Percentiles rank a stretch among this genome's conserved stretches.
These are phyloP conservation scores for Globisporangium spiculum DNA, from an alignment of 352 stramenopile species.

Conservation along the genomic window DNA sequence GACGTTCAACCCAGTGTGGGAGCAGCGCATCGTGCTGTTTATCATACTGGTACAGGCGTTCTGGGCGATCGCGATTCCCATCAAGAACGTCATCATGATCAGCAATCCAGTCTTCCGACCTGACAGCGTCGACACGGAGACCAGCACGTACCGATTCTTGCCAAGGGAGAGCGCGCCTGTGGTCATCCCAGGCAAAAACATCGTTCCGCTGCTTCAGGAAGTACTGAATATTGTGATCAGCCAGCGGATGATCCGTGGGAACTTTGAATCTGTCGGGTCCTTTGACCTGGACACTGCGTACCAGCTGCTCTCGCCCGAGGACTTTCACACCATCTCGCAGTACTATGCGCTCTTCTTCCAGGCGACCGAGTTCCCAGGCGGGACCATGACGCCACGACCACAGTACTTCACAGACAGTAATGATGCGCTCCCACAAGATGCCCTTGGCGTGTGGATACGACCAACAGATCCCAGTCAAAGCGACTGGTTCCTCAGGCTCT, in stretches of 20 bases:
- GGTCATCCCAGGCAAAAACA: slow-evolving; percentile 14
- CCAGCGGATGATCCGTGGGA: slow-evolving; percentile 21
- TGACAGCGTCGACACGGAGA: slow-evolving; percentile 22
- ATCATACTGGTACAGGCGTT: slow-evolving; percentile 26
- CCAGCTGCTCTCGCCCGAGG: slow-evolving; percentile 25
- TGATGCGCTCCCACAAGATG: slow-evolving; percentile 13
- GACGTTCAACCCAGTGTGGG: slow-evolving; percentile 6
- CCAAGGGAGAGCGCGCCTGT: neutral
- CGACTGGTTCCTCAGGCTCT: slow-evolving; percentile 25
- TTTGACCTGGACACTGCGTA: slow-evolving; percentile 32
- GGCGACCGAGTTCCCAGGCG: slow-evolving; percentile 31
- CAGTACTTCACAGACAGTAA: slow-evolving; percentile 13
- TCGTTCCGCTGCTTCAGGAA: slow-evolving; percentile 20
- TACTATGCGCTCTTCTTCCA: slow-evolving; percentile 41
- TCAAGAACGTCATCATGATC: slow-evolving; percentile 45
- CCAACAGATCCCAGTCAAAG: slow-evolving; percentile 20
- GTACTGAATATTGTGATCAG: slow-evolving; percentile 23
- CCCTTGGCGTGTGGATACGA: slow-evolving; percentile 27
- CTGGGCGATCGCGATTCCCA: slow-evolving; percentile 34
- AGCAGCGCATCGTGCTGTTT: slow-evolving; percentile 17
- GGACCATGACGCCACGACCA: slow-evolving; percentile 23
- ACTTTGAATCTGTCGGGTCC: slow-evolving; percentile 21
- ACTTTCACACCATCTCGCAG: slow-evolving; percentile 24
- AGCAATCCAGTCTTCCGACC: slow-evolving; percentile 24
- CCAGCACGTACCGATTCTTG: slow-evolving; percentile 10